A percentile compares a stretch with the other conserved stretches of the same genome.
Evolutionary conservation across 306 rosid species (phyloP).

Genomic region (Citrullus mucosospermus): DNA sequence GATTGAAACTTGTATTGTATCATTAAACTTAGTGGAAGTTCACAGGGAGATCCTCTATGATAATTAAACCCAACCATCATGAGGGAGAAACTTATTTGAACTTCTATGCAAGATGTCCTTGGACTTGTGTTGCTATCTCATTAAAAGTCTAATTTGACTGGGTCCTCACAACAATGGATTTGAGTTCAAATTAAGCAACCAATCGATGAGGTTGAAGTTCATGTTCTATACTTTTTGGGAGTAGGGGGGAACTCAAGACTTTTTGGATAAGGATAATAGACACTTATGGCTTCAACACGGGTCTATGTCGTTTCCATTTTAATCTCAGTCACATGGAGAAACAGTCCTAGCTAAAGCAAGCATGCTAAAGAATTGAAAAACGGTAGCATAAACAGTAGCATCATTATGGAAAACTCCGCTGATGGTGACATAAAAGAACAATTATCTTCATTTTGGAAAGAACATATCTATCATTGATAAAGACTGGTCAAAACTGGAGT

Average conservation of each 20-base stretch:
- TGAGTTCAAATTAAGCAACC: not conserved
- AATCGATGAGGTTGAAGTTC: not conserved
- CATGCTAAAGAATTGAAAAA: not conserved
- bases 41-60: not conserved
- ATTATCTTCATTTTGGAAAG: not conserved
- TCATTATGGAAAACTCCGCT: not conserved
- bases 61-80: not conserved
- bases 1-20: not conserved
- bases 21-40: not conserved
- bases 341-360: not conserved
- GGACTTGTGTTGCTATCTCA: not conserved
- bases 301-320: not conserved
- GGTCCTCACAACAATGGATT: not conserved
- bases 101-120: not conserved
- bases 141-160: too few species aligned
- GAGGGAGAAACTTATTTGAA: not conserved
- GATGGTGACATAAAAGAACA: not conserved
- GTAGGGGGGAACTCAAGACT: not conserved
- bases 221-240: not conserved
- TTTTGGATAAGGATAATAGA: not conserved
- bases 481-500: not conserved
- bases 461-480: not conserved
- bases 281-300: not conserved
- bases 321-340: not conserved
- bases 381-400: not conserved